Conservation (phyloP, 2,329 filamentous ascomycete species). For the Purpureocillium takamizusanense region DNA sequence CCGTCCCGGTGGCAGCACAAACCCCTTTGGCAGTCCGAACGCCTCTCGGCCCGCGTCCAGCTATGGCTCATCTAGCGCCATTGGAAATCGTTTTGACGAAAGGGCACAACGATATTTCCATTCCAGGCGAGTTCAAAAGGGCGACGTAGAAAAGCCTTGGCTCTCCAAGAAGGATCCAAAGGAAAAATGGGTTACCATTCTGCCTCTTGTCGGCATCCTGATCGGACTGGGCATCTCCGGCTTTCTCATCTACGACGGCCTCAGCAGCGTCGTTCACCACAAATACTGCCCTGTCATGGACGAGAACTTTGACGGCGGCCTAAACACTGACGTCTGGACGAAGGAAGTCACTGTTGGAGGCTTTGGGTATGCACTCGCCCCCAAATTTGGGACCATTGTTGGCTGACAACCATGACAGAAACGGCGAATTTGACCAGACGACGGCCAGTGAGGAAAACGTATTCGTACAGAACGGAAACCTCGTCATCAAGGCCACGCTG, state of each 20-base stretch:
- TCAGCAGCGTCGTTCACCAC: conserved; percentile 63
- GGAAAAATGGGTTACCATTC: conserved; percentile 80
- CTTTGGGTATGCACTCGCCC: conserved; percentile 51
- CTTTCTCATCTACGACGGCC: conserved; percentile 67
- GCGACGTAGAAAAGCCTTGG: conserved; percentile 70
- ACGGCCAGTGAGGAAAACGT: conserved; percentile 66
- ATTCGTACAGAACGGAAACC: conserved; percentile 57
- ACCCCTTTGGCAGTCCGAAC: conserved; percentile 37
- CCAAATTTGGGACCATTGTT: neutral
- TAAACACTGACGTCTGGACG: conserved; percentile 57
- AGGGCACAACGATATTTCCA: conserved; percentile 55
- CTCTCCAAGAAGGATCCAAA: conserved; percentile 61
- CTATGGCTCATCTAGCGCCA: conserved; percentile 33
- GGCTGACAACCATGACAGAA: conserved; percentile 35
- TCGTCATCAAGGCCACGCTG: conserved; percentile 70
- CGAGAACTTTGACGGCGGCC: conserved; percentile 53
- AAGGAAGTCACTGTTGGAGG: conserved; percentile 69
- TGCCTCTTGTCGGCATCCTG: conserved; percentile 63
- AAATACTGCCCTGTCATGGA: conserved; percentile 61
- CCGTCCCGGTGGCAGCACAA: conserved; percentile 18
- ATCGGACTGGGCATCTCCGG: conserved; percentile 60
- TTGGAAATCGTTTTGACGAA: conserved; percentile 25
- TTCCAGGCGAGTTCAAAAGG: conserved; percentile 64
- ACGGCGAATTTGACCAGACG: conserved; percentile 74
- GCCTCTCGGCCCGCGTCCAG: conserved; percentile 38